Evolutionary conservation across 179 eudicot genomes (phyloP), one percentile per base, ranked within the genome.

Genomic region (Spinacia oleracea): DNA sequence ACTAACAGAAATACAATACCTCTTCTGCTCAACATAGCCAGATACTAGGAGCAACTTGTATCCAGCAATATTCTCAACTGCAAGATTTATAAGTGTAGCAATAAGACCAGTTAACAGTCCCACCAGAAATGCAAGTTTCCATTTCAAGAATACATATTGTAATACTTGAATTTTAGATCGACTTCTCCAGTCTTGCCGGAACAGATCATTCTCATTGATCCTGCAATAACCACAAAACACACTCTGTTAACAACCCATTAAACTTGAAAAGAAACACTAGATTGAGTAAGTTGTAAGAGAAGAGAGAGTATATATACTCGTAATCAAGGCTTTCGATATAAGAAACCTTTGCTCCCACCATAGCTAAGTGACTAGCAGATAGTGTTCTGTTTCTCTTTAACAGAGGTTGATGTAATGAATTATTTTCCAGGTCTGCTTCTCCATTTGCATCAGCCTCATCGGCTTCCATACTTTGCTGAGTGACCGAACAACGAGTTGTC

Each of bases 161-260:
- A 94, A 66, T 20, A 94, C 97, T 89, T 94, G 91, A 11, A 72
- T 76, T 84, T 81, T 90, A 18, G 96, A 90, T 85, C 98, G 86
- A 85, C 96, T 92, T 88, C 98, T 89, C 98, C 97, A 94, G 46
- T 94, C 97, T 73, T 94, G 97, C 89, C 84, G 91, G 88, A 94
- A 94, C 76, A 94, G 86, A 86, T 91, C 98, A 70, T 94, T 94
- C 86, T 94, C 97, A 67, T 94, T 94, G 81, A 94, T 94, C 83
- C 98, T 92, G 89, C 84, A 85, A 72, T 59, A 77, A 31, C 16
- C 58, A 67, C 14, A 21, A 81, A n/a, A 43, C 38, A 82, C 25
- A 46, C 59, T 59, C 70, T 15, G n/a, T 32, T 46, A 46, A 63
- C 53, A 18, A 59, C 59, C 21, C 75, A 43, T 32, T 20, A 46